Base-by-base conservation (phyloP, 805 yeast species). In the Candida hungchunana region DNA sequence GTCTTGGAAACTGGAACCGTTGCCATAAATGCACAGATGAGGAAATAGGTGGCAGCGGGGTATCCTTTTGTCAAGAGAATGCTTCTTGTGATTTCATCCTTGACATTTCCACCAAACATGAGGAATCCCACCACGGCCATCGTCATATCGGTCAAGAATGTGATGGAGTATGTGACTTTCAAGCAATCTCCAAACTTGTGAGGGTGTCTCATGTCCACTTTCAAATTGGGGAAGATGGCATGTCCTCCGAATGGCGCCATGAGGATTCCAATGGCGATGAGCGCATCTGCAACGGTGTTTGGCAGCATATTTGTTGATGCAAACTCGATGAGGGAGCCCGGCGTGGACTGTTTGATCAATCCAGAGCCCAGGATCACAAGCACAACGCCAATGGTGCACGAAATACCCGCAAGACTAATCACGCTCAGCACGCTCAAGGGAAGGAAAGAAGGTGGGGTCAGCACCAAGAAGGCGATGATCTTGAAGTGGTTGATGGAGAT, bases 181-280 rank as follows among this genome's bases (percentile, higher is more conserved):
- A 81, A 64, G 42, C 87, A 76, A 12, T 55, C 53, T 14, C 62
- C 60, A 56, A 74, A 81, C 43, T 71, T 74, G 20, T 63, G 55
- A 6, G 87, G 87, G 37, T 72, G 79, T 50, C 77, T 69, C 83
- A 82, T 83, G 55, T 82, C 93, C 26, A 73, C 63, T 54, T 75
- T 78, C 29, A 82, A 61, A 48, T 80, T 84, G 2, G 90, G 90
- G 46, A 81, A 81, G 6, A 83, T 79, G 1, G 87, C 85, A 55
- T 82, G 90, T 3, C 93, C 93, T 38, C 90, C 90, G 77, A 85
- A 82, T 10, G 88, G 87, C 4, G 89, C 87, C 69, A 82, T 72
- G 40, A 78, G 68, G 19, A 82, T 67, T 2, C 90, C 90, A 37
- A 80, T 60, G 7, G 82, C 69, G 30, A 82, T 64, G 31, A 82